Base-by-base conservation (phyloP, 2,329 filamentous ascomycete species). In the Phialemoniopsis sp. region DNA sequence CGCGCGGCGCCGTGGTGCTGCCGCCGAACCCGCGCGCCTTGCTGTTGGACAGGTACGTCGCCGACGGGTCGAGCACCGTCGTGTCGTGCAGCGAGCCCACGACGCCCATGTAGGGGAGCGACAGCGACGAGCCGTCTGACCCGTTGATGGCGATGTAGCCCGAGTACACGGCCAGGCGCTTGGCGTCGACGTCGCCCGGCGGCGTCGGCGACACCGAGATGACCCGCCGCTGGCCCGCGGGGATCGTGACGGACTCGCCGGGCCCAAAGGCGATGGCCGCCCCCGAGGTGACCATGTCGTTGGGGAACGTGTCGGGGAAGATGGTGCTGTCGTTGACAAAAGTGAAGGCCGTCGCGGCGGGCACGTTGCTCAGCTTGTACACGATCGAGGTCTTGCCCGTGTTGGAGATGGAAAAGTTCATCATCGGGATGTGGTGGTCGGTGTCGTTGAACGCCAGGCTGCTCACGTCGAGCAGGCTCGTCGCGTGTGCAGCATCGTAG, bases 361-460 rank as follows among this genome's bases (percentile, higher is more conserved):
- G 66, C 7, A 69, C 56, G 43, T 79, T 65, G 18, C 63, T 65
- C 10, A 84, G 58, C 8, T 63, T 61, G 56, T 79, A 81, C 6
- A 70, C 72, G 36, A 78, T 55, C 1, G 63, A 55, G 17, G 64
- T 60, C 13, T 56, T 56, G 34, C 72, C 74, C 5, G 63, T 63
- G 62, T 84, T 85, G 49, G 58, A 66, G 46, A 85, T 65, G 30
- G 64, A 70, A 52, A 84, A 79, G 46, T 70, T 68, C 32, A 70
- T 60, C 3, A 60, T 62, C 10, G 63, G 56, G 34, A 56, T 54
- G 45, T 80, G 72, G 62, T 82, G 55, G 46, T 76, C 73, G 0
- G 78, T 80, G 54, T 85, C 80, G 53, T 84, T 83, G 60, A 83
- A 82, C 4, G 75, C 70, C 13, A 85, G 58, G 54, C 71, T 76